Evolutionary conservation across 495 filamentous ascomycete species (phyloP), one percentile per base, ranked within the genome.

Genomic region (Aspergillus nanangensis): DNA sequence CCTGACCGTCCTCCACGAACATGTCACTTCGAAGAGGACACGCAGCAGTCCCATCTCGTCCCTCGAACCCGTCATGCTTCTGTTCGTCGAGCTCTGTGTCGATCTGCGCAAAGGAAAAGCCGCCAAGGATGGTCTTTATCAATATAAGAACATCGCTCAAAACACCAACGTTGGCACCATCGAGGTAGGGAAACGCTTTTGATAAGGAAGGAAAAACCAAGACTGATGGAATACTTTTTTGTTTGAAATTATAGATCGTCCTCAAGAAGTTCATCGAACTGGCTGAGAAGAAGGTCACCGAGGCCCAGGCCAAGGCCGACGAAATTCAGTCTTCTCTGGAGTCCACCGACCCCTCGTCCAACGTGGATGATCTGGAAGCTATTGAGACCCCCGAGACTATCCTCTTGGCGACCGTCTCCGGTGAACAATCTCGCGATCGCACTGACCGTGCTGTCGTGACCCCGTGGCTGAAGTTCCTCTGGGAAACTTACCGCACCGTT

Each of bases 401-500:
- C 64, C 83, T 98, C 45, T 79, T 98, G 11, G 94, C 93, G 44
- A 98, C 93, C 41, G 93, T 98, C 45, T 98, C 93, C 17, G 94
- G 93, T 51, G 93, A 98, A 66, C 93, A 97, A 68, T 95, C 91
- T 31, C 84, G 84, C 50, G 93, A 98, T 66, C 86, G 93, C 47
- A 98, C 93, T 58, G 93, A 97, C 72, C 84, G 93, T 56, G 93
- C 93, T 53, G 91, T 98, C 55, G 93, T 98, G 37, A 98, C 93
- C 42, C 93, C 93, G 38, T 98, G 94, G 93, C 80, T 98, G 53
- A 98, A 98, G 73, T 98, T 98, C 62, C 77, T 98, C 46, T 98
- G 93, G 93, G 94, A 98, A 72, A 95, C 93, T n/a, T 98, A 98
- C 71, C 89, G 93, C 29, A 98, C 93, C 42, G 93, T 98, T 29